These are phyloP conservation scores for Simplicillium sp. DNA, from an alignment of 2,329 filamentous ascomycete species.

Conservation along the genomic window DNA sequence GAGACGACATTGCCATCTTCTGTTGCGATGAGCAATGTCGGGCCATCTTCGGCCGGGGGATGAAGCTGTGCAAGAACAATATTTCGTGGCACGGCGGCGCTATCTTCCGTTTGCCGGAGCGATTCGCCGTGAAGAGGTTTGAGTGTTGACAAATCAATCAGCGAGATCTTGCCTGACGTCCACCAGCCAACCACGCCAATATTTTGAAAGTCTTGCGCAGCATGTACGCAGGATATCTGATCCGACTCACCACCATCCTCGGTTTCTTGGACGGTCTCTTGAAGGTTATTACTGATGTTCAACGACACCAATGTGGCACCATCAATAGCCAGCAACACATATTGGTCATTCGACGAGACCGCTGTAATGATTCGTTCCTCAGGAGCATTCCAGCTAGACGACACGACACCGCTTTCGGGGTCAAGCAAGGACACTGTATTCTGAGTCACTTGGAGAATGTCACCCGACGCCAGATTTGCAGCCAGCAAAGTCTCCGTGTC, in stretches of 20 bases:
- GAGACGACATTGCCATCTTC: slow-evolving; percentile 87
- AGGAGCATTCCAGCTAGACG: slow-evolving; percentile 48
- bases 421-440: slow-evolving; percentile 54
- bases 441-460: slow-evolving; percentile 69
- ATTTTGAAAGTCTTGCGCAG: slow-evolving; percentile 52
- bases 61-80: slow-evolving; percentile 73
- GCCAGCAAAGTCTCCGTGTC: slow-evolving; percentile 63
- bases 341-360: slow-evolving; percentile 63
- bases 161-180: slow-evolving; percentile 67
- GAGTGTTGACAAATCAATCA: slow-evolving; percentile 61
- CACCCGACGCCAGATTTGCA: slow-evolving; percentile 51
- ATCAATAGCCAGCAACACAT: slow-evolving; percentile 64
- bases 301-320: slow-evolving; percentile 66
- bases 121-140: slow-evolving; percentile 55
- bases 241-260: slow-evolving; percentile 37
- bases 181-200: slow-evolving; percentile 82
- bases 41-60: slow-evolving; percentile 42
- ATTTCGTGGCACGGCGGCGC: slow-evolving; percentile 72
- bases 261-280: slow-evolving; percentile 50
- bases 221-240: slow-evolving; percentile 78
- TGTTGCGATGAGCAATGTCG: slow-evolving; percentile 81
- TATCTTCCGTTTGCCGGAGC: slow-evolving; percentile 51
- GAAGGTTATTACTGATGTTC: slow-evolving; percentile 48
- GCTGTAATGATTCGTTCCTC: slow-evolving; percentile 57
- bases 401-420: slow-evolving; percentile 41